Evolutionary conservation across 345 rosid genomes (phyloP).

Genomic region (Melaleuca alternifolia): DNA sequence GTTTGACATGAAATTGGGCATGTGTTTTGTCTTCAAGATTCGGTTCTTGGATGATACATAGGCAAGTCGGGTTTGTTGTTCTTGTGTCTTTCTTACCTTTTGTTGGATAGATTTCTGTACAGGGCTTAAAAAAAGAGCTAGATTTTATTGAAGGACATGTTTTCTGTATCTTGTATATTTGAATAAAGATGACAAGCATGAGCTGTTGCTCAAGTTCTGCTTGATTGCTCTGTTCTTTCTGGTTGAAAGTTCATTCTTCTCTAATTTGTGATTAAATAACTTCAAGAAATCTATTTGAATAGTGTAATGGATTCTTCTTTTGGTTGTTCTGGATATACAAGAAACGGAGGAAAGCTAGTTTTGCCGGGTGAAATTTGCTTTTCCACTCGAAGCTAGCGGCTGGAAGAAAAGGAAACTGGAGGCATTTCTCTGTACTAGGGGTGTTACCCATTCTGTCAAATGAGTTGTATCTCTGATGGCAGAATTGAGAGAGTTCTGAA

Average conservation of each 20-base stretch:
- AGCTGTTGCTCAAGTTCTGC: background rate
- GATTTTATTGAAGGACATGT: slow-evolving; percentile 16
- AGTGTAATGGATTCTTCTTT: background rate
- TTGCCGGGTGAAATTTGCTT: background rate
- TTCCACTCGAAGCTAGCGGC: background rate
- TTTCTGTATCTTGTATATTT: slow-evolving; percentile 2
- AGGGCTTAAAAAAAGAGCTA: slow-evolving; percentile 18
- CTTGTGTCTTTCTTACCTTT: slow-evolving; percentile 6
- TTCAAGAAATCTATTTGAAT: background rate
- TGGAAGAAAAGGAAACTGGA: background rate
- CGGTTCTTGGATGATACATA: slow-evolving; percentile 12
- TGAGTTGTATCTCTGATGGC: background rate
- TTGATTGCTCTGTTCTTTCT: background rate
- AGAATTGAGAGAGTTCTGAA: background rate
- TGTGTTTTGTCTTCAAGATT: background rate
- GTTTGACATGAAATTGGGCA: background rate
- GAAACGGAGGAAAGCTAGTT: background rate
- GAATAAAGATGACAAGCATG: background rate
- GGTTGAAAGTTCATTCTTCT: background rate
- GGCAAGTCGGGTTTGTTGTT: slow-evolving; percentile 31
- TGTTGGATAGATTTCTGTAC: slow-evolving; percentile 36
- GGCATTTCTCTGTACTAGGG: background rate
- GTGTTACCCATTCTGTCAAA: background rate
- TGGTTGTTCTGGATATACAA: background rate
- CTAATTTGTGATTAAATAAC: background rate